Evolutionary conservation across 73 alveolate genomes (phyloP).

Genomic region (Uronychia binucleata): DNA sequence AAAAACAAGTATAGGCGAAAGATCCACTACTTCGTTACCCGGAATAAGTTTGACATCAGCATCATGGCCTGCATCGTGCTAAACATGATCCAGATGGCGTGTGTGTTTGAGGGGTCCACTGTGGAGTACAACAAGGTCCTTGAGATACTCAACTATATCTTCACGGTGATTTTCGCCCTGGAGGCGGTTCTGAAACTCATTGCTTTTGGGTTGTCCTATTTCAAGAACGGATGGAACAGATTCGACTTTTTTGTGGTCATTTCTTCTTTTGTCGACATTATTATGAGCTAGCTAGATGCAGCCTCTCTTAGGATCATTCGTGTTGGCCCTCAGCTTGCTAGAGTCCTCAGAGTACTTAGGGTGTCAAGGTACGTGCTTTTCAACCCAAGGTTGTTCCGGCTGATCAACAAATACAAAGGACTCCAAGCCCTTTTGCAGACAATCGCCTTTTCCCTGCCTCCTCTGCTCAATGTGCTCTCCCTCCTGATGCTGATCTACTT

Average conservation of each 20-base stretch:
- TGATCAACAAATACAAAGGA: constrained; percentile 64
- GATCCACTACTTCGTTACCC: constrained; percentile 32
- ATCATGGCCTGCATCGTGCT: constrained; percentile 81
- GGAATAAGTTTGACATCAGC: constrained; percentile 61
- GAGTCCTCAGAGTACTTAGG: constrained; percentile 63
- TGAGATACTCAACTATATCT: constrained; percentile 21
- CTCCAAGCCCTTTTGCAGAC: constrained; percentile 56
- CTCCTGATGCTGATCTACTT: constrained; percentile 44
- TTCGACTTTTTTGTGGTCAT: constrained; percentile 62
- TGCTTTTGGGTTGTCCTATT: constrained; percentile 55
- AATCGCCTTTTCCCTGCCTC: constrained; percentile 50
- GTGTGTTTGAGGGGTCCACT: constrained; percentile 77
- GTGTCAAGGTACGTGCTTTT: too few relatives aligned
- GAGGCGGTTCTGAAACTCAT: constrained; percentile 38
- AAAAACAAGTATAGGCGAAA: background rate
- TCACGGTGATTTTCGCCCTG: constrained; percentile 39
- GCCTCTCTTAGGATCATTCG: constrained; percentile 22
- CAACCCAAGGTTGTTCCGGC: constrained; percentile 56
- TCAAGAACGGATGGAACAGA: constrained; percentile 40
- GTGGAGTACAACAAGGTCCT: constrained; percentile 13
- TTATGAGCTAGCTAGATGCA: constrained; percentile 19
- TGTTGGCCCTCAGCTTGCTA: constrained; percentile 63
- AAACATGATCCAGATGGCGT: constrained; percentile 86
- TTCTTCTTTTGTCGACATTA: constrained; percentile 48
- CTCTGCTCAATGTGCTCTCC: constrained; percentile 48